Evolutionary conservation across 1,284 basidiomycete species (phyloP).

Genomic region (Neolentinus lepideus): DNA sequence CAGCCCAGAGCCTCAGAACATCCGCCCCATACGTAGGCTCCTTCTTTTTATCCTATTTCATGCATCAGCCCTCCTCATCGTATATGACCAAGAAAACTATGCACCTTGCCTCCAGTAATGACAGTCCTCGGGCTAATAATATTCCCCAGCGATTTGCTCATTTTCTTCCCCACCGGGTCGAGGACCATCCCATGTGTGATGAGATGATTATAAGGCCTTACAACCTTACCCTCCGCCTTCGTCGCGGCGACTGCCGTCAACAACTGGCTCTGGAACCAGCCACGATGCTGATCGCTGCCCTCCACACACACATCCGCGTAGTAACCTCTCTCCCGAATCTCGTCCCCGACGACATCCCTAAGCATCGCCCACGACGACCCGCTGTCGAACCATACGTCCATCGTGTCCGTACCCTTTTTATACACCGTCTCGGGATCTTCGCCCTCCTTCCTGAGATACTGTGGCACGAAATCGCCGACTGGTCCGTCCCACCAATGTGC

Average conservation of each 20-base stretch:
- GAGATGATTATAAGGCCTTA: conserved; percentile 74
- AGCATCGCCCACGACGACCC: conserved; percentile 93
- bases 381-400: conserved; percentile 99
- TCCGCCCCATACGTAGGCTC: conserved; percentile 84
- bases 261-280: conserved; percentile 98
- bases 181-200: conserved; percentile 98
- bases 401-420: conserved; percentile 85
- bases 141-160: conserved; percentile 98
- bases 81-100: conserved; percentile 17
- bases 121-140: conserved; percentile 82
- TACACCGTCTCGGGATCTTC: conserved; percentile 39
- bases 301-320: conserved; percentile 90
- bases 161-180: conserved; percentile 89
- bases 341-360: conserved; percentile 24
- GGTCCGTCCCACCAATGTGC: conserved; percentile 91
- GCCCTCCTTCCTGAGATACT: conserved; percentile 39
- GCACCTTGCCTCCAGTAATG: conserved; percentile 72
- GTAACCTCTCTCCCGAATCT: conserved; percentile 23
- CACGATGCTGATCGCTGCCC: conserved; percentile 96
- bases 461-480: conserved; percentile 77
- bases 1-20: conserved; percentile 87
- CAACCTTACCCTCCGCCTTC: conserved; percentile 18
- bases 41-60: conserved; percentile 52
- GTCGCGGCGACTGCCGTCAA: conserved; percentile 69
- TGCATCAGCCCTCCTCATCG: conserved; percentile 3